Base-by-base conservation (phyloP, 2,329 filamentous ascomycete species). In the Ophidiomyces ophidiicola region DNA sequence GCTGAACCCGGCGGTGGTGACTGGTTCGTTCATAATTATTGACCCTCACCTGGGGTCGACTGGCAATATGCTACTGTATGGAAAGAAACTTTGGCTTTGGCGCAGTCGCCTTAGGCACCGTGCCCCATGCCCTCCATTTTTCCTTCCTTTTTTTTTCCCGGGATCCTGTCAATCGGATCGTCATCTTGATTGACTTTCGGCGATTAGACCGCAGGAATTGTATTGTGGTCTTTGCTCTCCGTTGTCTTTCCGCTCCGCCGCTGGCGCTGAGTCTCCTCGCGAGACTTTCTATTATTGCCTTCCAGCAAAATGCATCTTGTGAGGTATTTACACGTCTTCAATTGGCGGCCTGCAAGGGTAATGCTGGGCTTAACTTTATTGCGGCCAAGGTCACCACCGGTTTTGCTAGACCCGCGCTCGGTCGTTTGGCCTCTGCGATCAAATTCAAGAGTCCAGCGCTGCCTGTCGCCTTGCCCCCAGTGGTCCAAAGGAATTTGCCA, bases 321-420 rank as follows among this genome's bases (percentile, higher is more conserved):
- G 34, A 19, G 34, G 17, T 18, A 21, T 17, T 29, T n/a, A n/a
- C n/a, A n/a, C n/a, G n/a, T n/a, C n/a, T n/a, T n/a, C n/a, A n/a
- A n/a, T n/a, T n/a, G n/a, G n/a, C n/a, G n/a, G n/a, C 6, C 35
- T 37, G 35, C 35, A 37, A 31, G 35, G 35, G 25, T 31, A 7
- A 17, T 23, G n/a, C 17, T 37, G 26, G 35, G 26, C 35, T 10
- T 23, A 37, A 31, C 35, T 30, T 28, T 37, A 37, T 37, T 23
- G 4, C 8, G 24, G 26, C 35, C 35, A 21, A 20, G 15, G 19
- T 18, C 25, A n/a, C 21, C n/a, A n/a, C n/a, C n/a, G n/a, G n/a
- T n/a, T n/a, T n/a, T n/a, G 35, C 30, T 37, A 28, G 25, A 36
- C 14, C 19, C 12, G 5, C 26, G 19, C n/a, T n/a, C n/a, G n/a